A percentile compares a stretch with the other conserved stretches of the same genome.
phyloP scores from a whole-genome alignment of 768 basidiomycete genomes.

The Russula olivacea region DNA sequence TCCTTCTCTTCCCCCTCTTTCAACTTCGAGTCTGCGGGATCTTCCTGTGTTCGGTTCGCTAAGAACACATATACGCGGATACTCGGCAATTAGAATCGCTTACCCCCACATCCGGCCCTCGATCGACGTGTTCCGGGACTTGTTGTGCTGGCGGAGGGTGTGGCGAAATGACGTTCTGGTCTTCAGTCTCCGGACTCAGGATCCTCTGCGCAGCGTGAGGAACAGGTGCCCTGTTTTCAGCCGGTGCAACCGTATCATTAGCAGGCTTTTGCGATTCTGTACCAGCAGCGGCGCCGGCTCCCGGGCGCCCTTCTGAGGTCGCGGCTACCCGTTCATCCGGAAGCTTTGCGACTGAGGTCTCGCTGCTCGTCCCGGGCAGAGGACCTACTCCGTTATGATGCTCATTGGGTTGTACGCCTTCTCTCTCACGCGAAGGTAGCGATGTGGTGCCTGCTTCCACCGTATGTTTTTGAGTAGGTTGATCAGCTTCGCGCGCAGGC shows the following conservation, averaged over 20 bases:
- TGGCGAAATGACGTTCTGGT: not conserved
- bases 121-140: not conserved
- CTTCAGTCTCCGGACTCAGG: not conserved
- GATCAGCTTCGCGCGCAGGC: not conserved
- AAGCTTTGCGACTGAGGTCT: constrained; percentile 42
- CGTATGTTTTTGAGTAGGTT: not conserved
- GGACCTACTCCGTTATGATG: constrained; percentile 40
- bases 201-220: not conserved
- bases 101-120: not conserved
- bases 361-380: constrained; percentile 41
- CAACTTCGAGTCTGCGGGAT: not conserved
- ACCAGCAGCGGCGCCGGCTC: not conserved
- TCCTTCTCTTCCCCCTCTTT: constrained; percentile 10
- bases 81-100: not conserved
- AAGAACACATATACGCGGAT: not conserved
- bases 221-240: not conserved
- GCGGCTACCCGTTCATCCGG: constrained; percentile 37
- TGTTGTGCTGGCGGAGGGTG: not conserved
- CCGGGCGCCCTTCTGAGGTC: not conserved
- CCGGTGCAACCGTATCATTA: not conserved
- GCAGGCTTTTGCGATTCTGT: not conserved
- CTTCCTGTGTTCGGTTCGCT: not conserved
- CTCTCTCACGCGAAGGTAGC: constrained; percentile 33
- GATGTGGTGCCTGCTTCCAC: constrained; percentile 19
- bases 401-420: constrained; percentile 32